phyloP scores from a whole-genome alignment of 352 stramenopile genomes.

The Phytophthora idaei region DNA sequence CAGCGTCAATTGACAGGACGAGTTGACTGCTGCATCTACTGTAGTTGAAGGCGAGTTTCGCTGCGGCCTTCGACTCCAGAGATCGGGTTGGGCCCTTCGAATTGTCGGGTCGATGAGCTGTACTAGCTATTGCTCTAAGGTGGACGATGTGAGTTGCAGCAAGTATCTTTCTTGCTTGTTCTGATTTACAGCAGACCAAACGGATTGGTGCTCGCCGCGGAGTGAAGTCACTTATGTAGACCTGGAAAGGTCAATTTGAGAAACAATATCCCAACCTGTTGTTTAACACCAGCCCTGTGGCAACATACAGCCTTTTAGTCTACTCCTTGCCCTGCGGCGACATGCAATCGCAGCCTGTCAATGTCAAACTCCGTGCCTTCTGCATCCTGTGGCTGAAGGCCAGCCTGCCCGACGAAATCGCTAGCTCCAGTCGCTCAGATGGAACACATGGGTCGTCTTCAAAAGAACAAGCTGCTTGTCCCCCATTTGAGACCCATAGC shows the following conservation, averaged over 20 bases:
- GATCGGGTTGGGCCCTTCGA: too few relatives aligned
- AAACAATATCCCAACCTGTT: too few relatives aligned
- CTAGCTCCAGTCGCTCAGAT: not conserved
- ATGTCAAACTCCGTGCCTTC: not conserved
- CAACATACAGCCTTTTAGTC: too few relatives aligned
- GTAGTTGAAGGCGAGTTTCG: too few relatives aligned
- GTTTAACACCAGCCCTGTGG: too few relatives aligned
- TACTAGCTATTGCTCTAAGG: constrained; percentile 22
- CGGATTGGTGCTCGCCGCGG: not conserved
- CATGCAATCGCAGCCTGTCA: not conserved
- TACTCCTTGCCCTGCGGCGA: not conserved
- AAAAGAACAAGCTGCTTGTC: not conserved
- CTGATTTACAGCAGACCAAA: not conserved
- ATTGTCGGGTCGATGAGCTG: constrained; percentile 1
- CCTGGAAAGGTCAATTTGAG: too few relatives aligned
- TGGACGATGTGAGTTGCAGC: constrained; percentile 8
- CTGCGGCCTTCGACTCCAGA: too few relatives aligned
- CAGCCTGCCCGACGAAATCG: not conserved
- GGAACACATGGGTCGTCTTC: not conserved
- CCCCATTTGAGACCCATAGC: not conserved
- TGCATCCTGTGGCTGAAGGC: not conserved
- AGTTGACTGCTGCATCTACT: too few relatives aligned
- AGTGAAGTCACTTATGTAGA: not conserved
- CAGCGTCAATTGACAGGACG: too few relatives aligned
- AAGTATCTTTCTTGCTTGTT: constrained; percentile 8